Conservation (phyloP, 2,329 filamentous ascomycete genomes). For the Teratosphaeria zuluensis region DNA sequence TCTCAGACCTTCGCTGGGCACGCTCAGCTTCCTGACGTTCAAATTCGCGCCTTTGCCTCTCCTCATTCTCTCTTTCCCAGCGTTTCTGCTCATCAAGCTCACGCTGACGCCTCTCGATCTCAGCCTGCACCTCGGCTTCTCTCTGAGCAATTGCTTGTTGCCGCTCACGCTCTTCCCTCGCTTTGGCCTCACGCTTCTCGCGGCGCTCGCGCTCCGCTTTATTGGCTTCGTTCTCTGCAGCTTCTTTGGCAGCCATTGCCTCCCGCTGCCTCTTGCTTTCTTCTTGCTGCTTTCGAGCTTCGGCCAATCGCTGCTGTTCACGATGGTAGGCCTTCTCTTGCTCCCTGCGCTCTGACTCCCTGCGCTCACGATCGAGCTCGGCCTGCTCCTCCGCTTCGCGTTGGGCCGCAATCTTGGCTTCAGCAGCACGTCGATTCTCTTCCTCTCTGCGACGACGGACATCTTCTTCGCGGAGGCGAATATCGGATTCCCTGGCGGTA, state of each 20-base stretch:
- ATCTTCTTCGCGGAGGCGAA: slow-evolving; percentile 15
- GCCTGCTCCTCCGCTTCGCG: slow-evolving; percentile 6
- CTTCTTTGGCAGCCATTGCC: slow-evolving; percentile 4
- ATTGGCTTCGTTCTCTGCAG: slow-evolving; percentile 2
- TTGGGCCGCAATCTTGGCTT: slow-evolving; percentile 2
- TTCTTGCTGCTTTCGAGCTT: slow-evolving; percentile 3
- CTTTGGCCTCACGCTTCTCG: not conserved
- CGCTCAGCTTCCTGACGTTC: slow-evolving; percentile 13
- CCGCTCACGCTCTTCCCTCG: not conserved
- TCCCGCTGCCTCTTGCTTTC: slow-evolving; percentile 3
- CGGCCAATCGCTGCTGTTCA: slow-evolving; percentile 4
- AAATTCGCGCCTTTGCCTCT: slow-evolving; percentile 7
- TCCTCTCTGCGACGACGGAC: slow-evolving; percentile 16
- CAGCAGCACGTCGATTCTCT: slow-evolving; percentile 14
- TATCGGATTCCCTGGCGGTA: slow-evolving; percentile 13
- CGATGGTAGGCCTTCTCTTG: slow-evolving; percentile 3
- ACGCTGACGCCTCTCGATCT: slow-evolving; percentile 5
- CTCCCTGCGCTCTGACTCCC: slow-evolving; percentile 4
- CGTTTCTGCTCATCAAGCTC: slow-evolving; percentile 3
- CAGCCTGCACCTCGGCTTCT: slow-evolving; percentile 13
- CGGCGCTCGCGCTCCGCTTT: not conserved
- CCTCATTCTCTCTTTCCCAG: slow-evolving; percentile 4
- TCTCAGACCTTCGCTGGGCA: not conserved
- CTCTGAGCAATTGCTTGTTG: slow-evolving; percentile 1
- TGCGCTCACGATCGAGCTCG: slow-evolving; percentile 6